Base-by-base conservation (phyloP, 257 asterid species). In the Paraleonurus japonicus region DNA sequence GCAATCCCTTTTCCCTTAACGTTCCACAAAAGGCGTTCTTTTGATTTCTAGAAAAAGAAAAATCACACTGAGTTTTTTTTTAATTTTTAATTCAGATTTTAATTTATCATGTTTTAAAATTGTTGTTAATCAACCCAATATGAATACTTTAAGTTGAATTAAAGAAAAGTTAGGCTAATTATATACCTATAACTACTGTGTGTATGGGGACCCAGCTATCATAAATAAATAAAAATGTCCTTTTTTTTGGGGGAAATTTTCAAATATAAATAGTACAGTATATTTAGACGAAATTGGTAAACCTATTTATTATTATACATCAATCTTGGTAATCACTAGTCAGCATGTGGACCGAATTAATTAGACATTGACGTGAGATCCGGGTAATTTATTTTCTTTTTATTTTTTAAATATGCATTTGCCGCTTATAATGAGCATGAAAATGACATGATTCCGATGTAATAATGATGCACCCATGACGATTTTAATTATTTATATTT, bases 391-490 rank as follows among this genome's bases (percentile, higher is more conserved):
- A 3, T 4, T 17, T 22, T 32, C 37, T 4, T 32, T 1, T 45
- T 43, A 0, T 59, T 1, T 3, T 35, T 22, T 15, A 2, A 8
- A 11, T 9, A 16, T 30, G 7, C 4, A 32, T 59, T 22, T 67
- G 17, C 32, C 7, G 70, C 37, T 32, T 28, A 53, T 47, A 32
- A 12, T 50, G 62, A 55, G 65, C 53, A 80, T 24, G 55, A 50
- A 23, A 35, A 37, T 70, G 61, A 65, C 19, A 66, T 61, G 39
- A 69, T 65, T 65, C 54, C 50, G 70, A 60, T 74, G 85, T 77
- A 74, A 77, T 74, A 69, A 57, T 62, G 85, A 81, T 60, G 82
- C 55, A 28, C 32, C 72, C 70, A 53, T 77, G 85, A 77, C 80
- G 73, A 54, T 17, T 8, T 15, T 12, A 24, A n/a, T 43, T 43